Base-by-base conservation (phyloP, 345 rosid genomes). In the Acer negundo region DNA sequence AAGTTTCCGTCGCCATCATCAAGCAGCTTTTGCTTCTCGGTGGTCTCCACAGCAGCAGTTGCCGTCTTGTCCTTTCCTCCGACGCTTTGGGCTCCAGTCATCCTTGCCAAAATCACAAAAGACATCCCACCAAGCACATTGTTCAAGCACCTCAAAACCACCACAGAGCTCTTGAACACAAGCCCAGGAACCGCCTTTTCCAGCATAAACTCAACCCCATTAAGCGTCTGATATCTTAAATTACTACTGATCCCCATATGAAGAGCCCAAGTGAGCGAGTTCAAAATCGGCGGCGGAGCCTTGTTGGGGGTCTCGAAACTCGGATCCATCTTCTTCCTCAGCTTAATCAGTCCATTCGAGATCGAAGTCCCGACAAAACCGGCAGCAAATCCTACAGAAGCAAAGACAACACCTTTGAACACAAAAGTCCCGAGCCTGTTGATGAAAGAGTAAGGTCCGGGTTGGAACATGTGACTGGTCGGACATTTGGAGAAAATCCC, bases 281-380 rank as follows among this genome's bases (percentile, higher is more conserved):
- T 97, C 80, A 97, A 83, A 74, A 97, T 17, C 1, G 97, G 93
- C 0, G 98, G 98, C 0, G 99, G 99, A 1, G 99, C 71, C 79
- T 93, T 97, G 83, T 97, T 97, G 0, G 97, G 98, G 0, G 99
- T 89, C 79, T 92, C 95, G 20, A 94, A 97, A 42, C 7, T 70
- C 0, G 99, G 99, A 31, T 97, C 98, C 97, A 97, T 91, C 86
- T 89, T 97, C 91, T 97, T 97, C 93, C 98, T 94, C 87, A 88
- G 22, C 75, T 81, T 82, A 70, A 97, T 89, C 87, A 94, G 81
- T 56, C 97, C 97, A 24, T 94, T 94, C 0, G 99, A 94, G 16
- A 96, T 59, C 0, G 91, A 92, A 0, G 99, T 96, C 7, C 99
- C 98, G 0, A 89, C 97, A 7, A 97, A 93, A 22, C 99, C 99